These are phyloP conservation scores for Coprinopsis strossmayeri DNA, from an alignment of 768 basidiomycete species.

Conservation along the genomic window DNA sequence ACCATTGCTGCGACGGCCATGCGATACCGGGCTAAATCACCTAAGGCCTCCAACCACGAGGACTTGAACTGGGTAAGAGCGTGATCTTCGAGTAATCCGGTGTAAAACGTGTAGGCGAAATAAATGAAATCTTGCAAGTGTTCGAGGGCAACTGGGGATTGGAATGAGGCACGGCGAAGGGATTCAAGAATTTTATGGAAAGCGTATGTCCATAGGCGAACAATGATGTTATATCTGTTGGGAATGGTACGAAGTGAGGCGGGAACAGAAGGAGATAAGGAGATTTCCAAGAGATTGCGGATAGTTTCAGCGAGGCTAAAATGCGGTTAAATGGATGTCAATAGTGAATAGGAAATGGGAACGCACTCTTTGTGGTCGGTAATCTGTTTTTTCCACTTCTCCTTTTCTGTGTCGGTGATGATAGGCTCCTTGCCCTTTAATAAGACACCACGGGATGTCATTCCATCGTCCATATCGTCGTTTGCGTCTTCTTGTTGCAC, in stretches of 20 bases:
- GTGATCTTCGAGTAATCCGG: conserved; percentile 80
- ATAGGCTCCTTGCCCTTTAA: conserved; percentile 36
- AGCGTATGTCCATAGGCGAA: conserved; percentile 85
- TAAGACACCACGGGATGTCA: conserved; percentile 30
- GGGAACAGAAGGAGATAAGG: conserved; percentile 81
- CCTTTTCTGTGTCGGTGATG: conserved; percentile 59
- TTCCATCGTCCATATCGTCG: conserved; percentile 45
- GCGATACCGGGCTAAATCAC: conserved; percentile 90
- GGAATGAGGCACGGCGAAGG: conserved; percentile 77
- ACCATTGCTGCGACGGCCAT: conserved; percentile 94
- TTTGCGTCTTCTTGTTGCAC: conserved; percentile 57
- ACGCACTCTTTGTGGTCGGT: conserved; percentile 80
- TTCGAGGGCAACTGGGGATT: conserved; percentile 68
- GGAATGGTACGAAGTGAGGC: conserved; percentile 86
- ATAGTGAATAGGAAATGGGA: conserved; percentile 8
- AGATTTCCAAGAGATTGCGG: conserved; percentile 81
- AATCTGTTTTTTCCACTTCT: conserved; percentile 70
- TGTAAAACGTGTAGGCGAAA: conserved; percentile 93
- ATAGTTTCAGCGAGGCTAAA: conserved; percentile 83
- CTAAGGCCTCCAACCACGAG: conserved; percentile 94
- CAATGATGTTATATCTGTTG: conserved; percentile 92
- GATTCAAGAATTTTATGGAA: conserved; percentile 90
- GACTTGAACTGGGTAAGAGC: conserved; percentile 61
- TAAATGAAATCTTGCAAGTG: conserved; percentile 93
- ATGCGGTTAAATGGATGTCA: conserved; percentile 6